Percentiles rank a stretch among this genome's conserved stretches.
Evolutionary conservation across 2,329 filamentous ascomycete genomes (phyloP).

Genomic region (Penicillium sp.): DNA sequence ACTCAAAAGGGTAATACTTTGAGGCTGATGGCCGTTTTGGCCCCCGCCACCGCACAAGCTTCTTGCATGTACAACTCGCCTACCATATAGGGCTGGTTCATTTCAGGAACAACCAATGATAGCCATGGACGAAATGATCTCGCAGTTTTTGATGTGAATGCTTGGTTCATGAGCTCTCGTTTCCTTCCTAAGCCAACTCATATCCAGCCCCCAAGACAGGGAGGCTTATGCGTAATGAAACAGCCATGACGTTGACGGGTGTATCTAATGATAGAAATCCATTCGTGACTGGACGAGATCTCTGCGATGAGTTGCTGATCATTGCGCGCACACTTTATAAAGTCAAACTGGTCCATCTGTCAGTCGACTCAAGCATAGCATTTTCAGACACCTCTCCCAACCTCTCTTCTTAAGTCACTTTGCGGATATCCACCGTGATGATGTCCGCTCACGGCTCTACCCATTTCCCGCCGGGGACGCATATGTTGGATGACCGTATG

Average conservation of each 20-base stretch:
- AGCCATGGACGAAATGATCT: background rate
- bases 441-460: background rate
- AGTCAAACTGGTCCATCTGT: background rate
- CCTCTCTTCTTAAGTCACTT: background rate
- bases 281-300: background rate
- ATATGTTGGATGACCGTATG: background rate
- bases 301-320: background rate
- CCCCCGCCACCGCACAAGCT: background rate
- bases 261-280: background rate
- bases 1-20: background rate
- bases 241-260: background rate
- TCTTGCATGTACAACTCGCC: slow-evolving; percentile 1
- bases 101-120: background rate
- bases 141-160: background rate
- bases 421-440: background rate
- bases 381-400: background rate
- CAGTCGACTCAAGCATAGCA: background rate
- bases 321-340: background rate
- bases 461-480: background rate
- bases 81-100: background rate
- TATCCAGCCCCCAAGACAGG: background rate
- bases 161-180: background rate
- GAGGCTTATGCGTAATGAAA: background rate
- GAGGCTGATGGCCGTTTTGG: background rate
- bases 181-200: background rate